Conservation (phyloP, 2,329 filamentous ascomycete species). For the Colletotrichum graminicola region DNA sequence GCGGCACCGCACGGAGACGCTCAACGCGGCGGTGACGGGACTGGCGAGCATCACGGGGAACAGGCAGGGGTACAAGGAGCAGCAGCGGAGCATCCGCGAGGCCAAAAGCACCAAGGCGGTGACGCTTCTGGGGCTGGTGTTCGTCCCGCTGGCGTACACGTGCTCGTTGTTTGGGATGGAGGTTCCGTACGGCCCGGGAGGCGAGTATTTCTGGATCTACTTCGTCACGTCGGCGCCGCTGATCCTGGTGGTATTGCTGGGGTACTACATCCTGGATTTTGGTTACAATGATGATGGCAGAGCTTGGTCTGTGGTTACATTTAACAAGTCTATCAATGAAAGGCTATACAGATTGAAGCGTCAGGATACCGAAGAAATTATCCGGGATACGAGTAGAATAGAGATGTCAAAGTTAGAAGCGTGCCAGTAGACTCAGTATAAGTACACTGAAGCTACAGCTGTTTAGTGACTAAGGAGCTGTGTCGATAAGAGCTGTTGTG, state of each 20-base stretch:
- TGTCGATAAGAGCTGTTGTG: slow-evolving; percentile 21
- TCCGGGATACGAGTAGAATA: background rate
- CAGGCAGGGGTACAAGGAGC: slow-evolving; percentile 44
- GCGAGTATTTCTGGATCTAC: slow-evolving; percentile 43
- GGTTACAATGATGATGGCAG: slow-evolving; percentile 45
- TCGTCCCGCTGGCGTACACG: slow-evolving; percentile 45
- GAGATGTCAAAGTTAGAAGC: too few relatives aligned
- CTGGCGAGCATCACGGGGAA: slow-evolving; percentile 46
- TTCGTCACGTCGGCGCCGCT: slow-evolving; percentile 43
- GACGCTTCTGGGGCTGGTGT: slow-evolving; percentile 45
- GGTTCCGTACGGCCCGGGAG: slow-evolving; percentile 43
- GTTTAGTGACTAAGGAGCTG: background rate
- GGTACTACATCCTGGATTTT: slow-evolving; percentile 44
- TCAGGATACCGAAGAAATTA: background rate
- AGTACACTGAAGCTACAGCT: background rate
- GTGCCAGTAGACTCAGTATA: background rate
- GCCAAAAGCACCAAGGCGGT: slow-evolving; percentile 45
- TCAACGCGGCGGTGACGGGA: slow-evolving; percentile 45
- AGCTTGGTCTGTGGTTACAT: slow-evolving; percentile 42
- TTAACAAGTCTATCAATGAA: slow-evolving; percentile 18
- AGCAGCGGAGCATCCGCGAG: slow-evolving; percentile 46
- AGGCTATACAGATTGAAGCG: slow-evolving; percentile 15
- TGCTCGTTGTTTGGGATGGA: slow-evolving; percentile 45
- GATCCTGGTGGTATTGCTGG: slow-evolving; percentile 41
- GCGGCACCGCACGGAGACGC: slow-evolving; percentile 43